Evolutionary conservation across 208 protist species (phyloP), one percentile per base, ranked within the genome.

Genomic region (Ichthyophonus hoferi): DNA sequence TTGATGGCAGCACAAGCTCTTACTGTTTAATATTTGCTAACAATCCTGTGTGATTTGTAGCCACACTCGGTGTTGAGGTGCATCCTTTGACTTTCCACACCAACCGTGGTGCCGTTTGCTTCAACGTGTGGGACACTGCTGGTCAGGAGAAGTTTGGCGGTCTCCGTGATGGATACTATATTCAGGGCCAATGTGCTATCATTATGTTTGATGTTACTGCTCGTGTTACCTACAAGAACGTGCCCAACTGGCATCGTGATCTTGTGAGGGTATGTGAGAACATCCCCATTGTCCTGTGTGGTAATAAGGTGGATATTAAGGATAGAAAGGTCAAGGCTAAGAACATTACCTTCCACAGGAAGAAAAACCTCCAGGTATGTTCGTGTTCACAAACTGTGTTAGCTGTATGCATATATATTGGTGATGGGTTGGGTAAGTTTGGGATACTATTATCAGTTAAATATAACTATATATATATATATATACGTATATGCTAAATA

Each of bases 141-240:
- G 98, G 98, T 31, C 97, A 98, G 94, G 98, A 99, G 94, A 99
- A 99, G 94, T 99, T 99, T 89, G 99, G 98, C 92, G 98, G 98
- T 76, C 96, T 99, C 42, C 97, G 97, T 91, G 99, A 99, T 93
- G 99, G 98, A 76, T 99, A 99, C 95, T 99, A 99, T 93, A 97
- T 98, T 41, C 76, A 89, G 79, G 98, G 98, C 50, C 96, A 99
- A 92, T 98, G 97, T 90, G 99, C 98, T 79, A 99, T 99, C 94
- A 99, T 99, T 92, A 99, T 99, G 99, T 99, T 99, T 91, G 99
- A 99, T 91, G 98, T 99, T 40, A 99, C 99, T 50, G 98, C 98
- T 79, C 97, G 98, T 89, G 95, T 98, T 41, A 99, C 99, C 41
- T 99, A 99, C 97, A 99, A 99, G 94, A 99, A 99, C 94, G 98